Base-by-base conservation (phyloP, 345 rosid species). In the Chamaenerion angustifolium region DNA sequence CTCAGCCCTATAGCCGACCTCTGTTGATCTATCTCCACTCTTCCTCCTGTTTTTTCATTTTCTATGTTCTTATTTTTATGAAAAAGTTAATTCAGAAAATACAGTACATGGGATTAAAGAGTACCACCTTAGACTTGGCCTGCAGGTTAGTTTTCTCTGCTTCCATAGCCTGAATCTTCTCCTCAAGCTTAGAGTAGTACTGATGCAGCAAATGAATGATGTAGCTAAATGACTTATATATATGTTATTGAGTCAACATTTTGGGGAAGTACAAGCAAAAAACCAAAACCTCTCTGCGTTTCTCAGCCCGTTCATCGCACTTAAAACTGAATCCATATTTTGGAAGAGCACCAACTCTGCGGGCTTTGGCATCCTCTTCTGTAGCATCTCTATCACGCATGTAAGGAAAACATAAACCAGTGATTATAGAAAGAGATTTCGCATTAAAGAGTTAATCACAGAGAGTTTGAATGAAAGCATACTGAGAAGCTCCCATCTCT, bases 271-370 rank as follows among this genome's bases (percentile, higher is more conserved):
- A 40, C 19, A 16, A 69, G 50, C 8, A 45, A 7, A 60, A 63
- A 46, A 49, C 73, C 12, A 44, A 42, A 54, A 86, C 98, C 96
- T 90, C 98, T 72, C 53, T 86, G 69, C 98, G 76, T 78, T 81
- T 90, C 65, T 90, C 98, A 64, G 98, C 98, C 35, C 98, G 81
- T 69, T 83, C 92, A 62, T 76, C 84, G 59, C 98, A 90, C 81
- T 68, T 82, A 59, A 90, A 90, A 67, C 92, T 90, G 75, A 90
- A 90, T 19, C 98, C 95, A 62, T 90, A 90, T 47, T 79, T 86
- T 25, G 98, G 98, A 74, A 81, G 96, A 18, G 69, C 66, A 67
- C 93, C 89, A 15, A 56, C 69, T 75, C 59, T 83, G 15, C 59
- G 76, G 71, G 85, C 56, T 63, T 74, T 81, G 52, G 69, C 68